Evolutionary conservation across 2,329 filamentous ascomycete species (phyloP).

Genomic region (Emmonsiellopsis sp.): DNA sequence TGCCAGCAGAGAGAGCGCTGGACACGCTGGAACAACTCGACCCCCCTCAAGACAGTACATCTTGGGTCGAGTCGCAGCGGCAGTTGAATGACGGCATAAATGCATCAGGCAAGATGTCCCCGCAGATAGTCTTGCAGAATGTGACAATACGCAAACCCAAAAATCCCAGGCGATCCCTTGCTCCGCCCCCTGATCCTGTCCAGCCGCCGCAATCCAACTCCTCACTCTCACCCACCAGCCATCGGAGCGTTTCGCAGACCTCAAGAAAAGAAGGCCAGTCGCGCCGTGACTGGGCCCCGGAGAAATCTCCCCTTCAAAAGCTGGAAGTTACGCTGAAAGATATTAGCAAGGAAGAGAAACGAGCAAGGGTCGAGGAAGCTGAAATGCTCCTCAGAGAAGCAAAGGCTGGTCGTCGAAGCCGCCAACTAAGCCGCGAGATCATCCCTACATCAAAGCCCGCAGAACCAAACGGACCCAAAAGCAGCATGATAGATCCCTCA

Average conservation of each 20-base stretch:
- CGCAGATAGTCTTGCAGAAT: not conserved
- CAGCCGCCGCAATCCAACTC: not conserved
- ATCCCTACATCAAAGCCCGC: slow-evolving; percentile 5
- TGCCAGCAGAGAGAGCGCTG: not conserved
- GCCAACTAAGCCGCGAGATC: slow-evolving; percentile 7
- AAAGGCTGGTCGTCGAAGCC: slow-evolving; percentile 7
- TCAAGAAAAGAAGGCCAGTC: slow-evolving; percentile 13
- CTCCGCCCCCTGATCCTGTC: slow-evolving; percentile 1
- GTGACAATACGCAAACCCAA: slow-evolving; percentile 2
- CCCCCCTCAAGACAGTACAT: not conserved
- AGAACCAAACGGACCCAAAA: slow-evolving; percentile 1
- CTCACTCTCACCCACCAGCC: slow-evolving; percentile 1
- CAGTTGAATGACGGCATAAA: not conserved
- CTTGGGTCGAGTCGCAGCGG: slow-evolving; percentile 2
- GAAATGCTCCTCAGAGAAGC: slow-evolving; percentile 61
- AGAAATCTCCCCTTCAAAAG: slow-evolving; percentile 85
- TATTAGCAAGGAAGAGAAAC: slow-evolving; percentile 93
- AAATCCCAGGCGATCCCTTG: slow-evolving; percentile 7
- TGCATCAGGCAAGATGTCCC: not conserved
- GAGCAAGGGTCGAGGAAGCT: slow-evolving; percentile 72
- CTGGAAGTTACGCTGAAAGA: slow-evolving; percentile 83
- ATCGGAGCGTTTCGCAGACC: slow-evolving; percentile 19
- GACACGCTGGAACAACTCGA: not conserved
- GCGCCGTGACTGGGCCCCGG: slow-evolving; percentile 54
- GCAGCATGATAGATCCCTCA: slow-evolving; percentile 1